Evolutionary conservation across 352 stramenopile genomes (phyloP), one percentile per base, ranked within the genome.

Genomic region (Phytophthora cajani): DNA sequence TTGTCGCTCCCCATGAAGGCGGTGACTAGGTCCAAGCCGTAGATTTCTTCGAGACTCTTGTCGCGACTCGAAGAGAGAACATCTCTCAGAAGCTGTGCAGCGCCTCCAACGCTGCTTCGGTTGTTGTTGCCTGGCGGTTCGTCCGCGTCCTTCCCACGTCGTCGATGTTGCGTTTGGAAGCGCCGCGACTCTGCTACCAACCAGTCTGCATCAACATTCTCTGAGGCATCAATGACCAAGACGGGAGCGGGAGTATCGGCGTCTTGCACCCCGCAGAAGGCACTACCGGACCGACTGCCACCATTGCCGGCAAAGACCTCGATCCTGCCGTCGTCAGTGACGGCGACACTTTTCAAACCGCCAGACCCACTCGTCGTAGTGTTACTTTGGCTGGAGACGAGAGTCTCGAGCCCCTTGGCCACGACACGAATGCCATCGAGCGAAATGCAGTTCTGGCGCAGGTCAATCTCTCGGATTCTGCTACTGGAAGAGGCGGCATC

Each of bases 381-480:
- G 47, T 33, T 68, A 6, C 42, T 23, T 40, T 71, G 69, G 11
- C 21, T 52, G 7, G 53, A 40, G 14, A 80, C 25, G n/a, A 90
- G 53, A 12, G 49, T 61, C 58, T 93, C 81, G 0, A 94, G 58
- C 1, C 69, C 71, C 44, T 51, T 87, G 0, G 85, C 87, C 8
- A 94, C 68, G 3, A 60, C 54, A 16, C 87, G 85, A 19, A 93
- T 68, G 10, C 85, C 85, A 55, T 92, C 84, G 2, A 91, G 72
- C 16, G 84, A 88, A 55, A 94, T 75, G 62, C 72, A 91, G 50
- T 94, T 94, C n/a, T 81, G 71, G 21, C 85, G 85, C 16, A 94
- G 64, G 64, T 92, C 81, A 7, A 94, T 46, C 57, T 92, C 78
- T 25, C 67, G 60, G 10, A 90, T 58, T 7, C 56, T 52, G 3